A percentile compares a stretch with the other conserved stretches of the same genome.
These are phyloP conservation scores for Chrysopogon serrulatus DNA, from an alignment of 176 grass and related monocot genomes.

Conservation along the genomic window DNA sequence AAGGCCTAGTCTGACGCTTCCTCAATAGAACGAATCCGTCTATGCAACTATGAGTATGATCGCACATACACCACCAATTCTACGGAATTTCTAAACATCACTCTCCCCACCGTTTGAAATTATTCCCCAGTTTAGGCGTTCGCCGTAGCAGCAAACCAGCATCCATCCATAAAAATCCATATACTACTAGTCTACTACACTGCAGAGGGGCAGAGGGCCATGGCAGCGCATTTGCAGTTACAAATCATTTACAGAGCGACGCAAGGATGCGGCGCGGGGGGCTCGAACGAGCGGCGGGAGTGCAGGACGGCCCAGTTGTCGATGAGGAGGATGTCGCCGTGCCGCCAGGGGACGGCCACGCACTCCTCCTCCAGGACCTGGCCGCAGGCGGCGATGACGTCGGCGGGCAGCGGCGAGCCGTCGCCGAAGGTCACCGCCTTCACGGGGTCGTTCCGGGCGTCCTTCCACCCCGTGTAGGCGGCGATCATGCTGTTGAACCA, in stretches of 20 bases:
- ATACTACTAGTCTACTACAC: too few species aligned
- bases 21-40: too few species aligned
- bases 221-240: not conserved
- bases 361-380: conserved; percentile 73
- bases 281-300: conserved; percentile 66
- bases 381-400: conserved; percentile 62
- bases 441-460: conserved; percentile 75
- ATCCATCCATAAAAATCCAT: not conserved
- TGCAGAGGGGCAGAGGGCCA: not conserved
- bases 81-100: too few species aligned
- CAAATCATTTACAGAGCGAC: conserved; percentile 75
- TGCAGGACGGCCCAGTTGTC: conserved; percentile 89
- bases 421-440: conserved; percentile 86
- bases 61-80: too few species aligned
- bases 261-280: conserved; percentile 85
- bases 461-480: conserved; percentile 93
- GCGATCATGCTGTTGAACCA: conserved; percentile 99
- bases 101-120: not conserved
- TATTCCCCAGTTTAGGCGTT: not conserved
- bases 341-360: conserved; percentile 62
- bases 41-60: too few species aligned
- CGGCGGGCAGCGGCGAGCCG: conserved; percentile 50
- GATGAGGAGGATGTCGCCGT: conserved; percentile 71
- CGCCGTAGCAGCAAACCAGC: too few species aligned
- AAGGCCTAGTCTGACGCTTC: too few species aligned